Evolutionary conservation across 2,329 filamentous ascomycete genomes (phyloP).

Genomic region (Verticillium alfalfae): DNA sequence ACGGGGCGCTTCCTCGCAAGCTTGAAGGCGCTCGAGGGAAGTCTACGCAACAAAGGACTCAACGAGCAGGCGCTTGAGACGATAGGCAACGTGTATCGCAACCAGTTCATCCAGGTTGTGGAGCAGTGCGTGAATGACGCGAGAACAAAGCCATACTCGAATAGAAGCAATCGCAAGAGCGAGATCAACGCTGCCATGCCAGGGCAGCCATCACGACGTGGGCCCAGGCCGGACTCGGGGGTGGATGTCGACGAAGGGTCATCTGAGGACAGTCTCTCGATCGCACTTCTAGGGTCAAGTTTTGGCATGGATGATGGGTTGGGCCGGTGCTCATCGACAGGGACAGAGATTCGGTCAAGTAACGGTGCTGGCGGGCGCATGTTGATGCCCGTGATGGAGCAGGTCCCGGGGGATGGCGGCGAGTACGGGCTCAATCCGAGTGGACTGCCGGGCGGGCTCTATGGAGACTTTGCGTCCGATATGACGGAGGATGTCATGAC

Average conservation of each 20-base stretch:
- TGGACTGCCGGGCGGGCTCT: not conserved
- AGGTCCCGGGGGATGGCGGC: not conserved
- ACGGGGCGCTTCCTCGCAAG: conserved; percentile 24
- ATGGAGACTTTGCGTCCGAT: not conserved
- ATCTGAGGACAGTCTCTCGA: conserved; percentile 19
- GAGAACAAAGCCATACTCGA: conserved; percentile 30
- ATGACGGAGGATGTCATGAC: conserved; percentile 7
- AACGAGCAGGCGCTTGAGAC: conserved; percentile 31
- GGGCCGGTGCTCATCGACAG: conserved; percentile 7
- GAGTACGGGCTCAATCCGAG: not conserved
- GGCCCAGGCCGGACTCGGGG: conserved; percentile 29
- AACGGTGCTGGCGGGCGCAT: conserved; percentile 1
- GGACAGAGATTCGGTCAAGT: conserved; percentile 5
- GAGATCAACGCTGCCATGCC: conserved; percentile 15
- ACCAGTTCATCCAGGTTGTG: conserved; percentile 32
- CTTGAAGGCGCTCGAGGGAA: conserved; percentile 24
- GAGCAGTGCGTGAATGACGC: conserved; percentile 28
- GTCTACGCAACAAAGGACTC: conserved; percentile 29
- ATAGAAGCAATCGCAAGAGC: conserved; percentile 33
- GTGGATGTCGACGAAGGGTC: conserved; percentile 30
- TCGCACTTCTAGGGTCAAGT: not conserved
- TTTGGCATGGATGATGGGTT: conserved; percentile 4
- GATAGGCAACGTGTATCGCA: conserved; percentile 30
- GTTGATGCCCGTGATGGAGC: conserved; percentile 10
- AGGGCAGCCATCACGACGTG: conserved; percentile 9